Percentiles rank a stretch among this genome's conserved stretches.
phyloP scores from a whole-genome alignment of 2,329 filamentous ascomycete species.

The Hypoxylon sp. region DNA sequence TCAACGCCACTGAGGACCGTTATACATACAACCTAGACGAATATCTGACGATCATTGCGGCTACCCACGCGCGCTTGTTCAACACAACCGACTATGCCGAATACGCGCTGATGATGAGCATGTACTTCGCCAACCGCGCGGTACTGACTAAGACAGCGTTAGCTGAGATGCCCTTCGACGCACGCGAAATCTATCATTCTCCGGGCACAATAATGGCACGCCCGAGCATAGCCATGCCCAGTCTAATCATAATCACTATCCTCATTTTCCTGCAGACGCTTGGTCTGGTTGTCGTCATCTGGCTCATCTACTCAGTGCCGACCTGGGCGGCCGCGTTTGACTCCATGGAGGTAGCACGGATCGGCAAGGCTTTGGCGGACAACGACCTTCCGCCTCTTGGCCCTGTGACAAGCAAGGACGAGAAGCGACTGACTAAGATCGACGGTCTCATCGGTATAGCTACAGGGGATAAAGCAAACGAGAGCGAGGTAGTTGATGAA shows the following conservation, averaged over 20 bases:
- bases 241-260: conserved; percentile 30
- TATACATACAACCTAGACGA: conserved; percentile 10
- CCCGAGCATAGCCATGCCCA: conserved; percentile 21
- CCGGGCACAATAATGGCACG: conserved; percentile 28
- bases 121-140: conserved; percentile 40
- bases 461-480: neutral
- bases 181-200: conserved; percentile 32
- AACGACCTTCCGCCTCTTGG: conserved; percentile 33
- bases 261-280: conserved; percentile 28
- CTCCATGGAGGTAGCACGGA: conserved; percentile 26
- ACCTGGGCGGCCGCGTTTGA: conserved; percentile 34
- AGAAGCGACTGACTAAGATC: conserved; percentile 24
- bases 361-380: conserved; percentile 28
- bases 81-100: conserved; percentile 29
- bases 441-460: conserved; percentile 22
- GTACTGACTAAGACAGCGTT: conserved; percentile 25
- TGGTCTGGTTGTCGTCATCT: conserved; percentile 14
- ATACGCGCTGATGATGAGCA: conserved; percentile 40
- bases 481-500: neutral
- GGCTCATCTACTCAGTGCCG: conserved; percentile 36
- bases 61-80: conserved; percentile 23
- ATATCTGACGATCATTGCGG: conserved; percentile 18
- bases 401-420: conserved; percentile 18
- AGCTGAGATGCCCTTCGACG: conserved; percentile 5
- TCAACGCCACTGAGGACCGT: neutral